Percentiles rank a stretch among this genome's conserved stretches.
Evolutionary conservation across 106 monocot species (phyloP).

Genomic region (Alisma plantagoaquatica): DNA sequence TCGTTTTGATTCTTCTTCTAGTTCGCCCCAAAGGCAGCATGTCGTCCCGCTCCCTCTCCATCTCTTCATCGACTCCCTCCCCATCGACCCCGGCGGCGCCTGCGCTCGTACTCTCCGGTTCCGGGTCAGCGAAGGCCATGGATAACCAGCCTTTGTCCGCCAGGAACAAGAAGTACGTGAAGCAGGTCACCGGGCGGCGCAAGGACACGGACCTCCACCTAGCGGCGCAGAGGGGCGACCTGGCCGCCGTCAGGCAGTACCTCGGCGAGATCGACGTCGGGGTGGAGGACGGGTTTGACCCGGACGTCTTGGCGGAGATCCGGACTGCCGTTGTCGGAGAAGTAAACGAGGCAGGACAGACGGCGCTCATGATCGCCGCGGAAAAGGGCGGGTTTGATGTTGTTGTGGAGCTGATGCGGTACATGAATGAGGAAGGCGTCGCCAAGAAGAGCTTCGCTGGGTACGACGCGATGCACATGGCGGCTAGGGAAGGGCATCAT

Average conservation of each 20-base stretch:
- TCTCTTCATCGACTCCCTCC: too few species aligned
- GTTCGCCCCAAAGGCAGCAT: too few species aligned
- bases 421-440: neutral
- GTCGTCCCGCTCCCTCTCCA: too few species aligned
- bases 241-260: conserved; percentile 3
- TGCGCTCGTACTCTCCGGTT: too few species aligned
- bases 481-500: conserved; percentile 3
- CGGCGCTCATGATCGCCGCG: conserved; percentile 1
- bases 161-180: too few species aligned
- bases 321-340: neutral
- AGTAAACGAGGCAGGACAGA: neutral
- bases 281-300: neutral
- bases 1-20: too few species aligned
- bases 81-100: too few species aligned
- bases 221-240: conserved; percentile 5
- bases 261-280: conserved; percentile 2
- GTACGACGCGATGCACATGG: neutral
- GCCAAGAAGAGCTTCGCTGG: neutral
- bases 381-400: conserved; percentile 1
- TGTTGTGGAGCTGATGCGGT: conserved; percentile 5
- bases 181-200: too few species aligned
- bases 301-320: conserved; percentile 2
- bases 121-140: too few species aligned
- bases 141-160: too few species aligned
- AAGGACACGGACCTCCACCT: conserved; percentile 6